Evolutionary conservation across 495 filamentous ascomycete species (phyloP).

Genomic region (Aspergillus sparsus): DNA sequence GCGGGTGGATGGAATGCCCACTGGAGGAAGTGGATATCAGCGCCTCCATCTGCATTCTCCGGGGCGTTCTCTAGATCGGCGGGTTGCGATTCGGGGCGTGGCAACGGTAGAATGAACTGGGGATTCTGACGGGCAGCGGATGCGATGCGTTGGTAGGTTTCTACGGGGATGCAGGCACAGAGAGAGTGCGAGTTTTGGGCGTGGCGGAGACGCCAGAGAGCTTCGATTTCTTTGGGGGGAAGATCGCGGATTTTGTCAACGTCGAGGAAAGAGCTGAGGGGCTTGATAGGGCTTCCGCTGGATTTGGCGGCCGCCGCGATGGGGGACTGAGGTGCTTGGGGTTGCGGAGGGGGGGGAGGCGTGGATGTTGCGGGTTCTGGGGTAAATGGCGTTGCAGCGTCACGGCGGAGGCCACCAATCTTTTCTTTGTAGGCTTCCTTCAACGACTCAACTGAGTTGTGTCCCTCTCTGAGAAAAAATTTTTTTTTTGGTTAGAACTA

Average conservation of each 20-base stretch:
- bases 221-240: conserved; percentile 78
- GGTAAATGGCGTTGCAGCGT: conserved; percentile 58
- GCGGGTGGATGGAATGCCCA: conserved; percentile 81
- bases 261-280: conserved; percentile 80
- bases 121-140: conserved; percentile 70
- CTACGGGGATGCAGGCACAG: conserved; percentile 73
- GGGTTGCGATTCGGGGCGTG: conserved; percentile 50
- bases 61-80: conserved; percentile 34
- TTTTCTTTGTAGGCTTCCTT: conserved; percentile 81
- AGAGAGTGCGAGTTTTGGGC: conserved; percentile 67
- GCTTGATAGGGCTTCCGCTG: conserved; percentile 69
- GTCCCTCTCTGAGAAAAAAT: conserved; percentile 63
- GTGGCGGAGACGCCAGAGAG: conserved; percentile 90
- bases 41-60: conserved; percentile 26
- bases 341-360: conserved; percentile 33
- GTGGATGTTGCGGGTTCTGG: conserved; percentile 43
- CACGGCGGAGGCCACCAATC: conserved; percentile 65
- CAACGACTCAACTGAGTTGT: conserved; percentile 70
- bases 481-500: conserved; percentile 1
- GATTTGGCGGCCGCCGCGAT: conserved; percentile 35
- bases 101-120: conserved; percentile 88
- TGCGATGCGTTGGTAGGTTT: conserved; percentile 69
- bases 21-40: conserved; percentile 54
- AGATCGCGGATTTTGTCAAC: conserved; percentile 71
- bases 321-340: conserved; percentile 33